Base-by-base conservation (phyloP, 2,329 filamentous ascomycete species). In the Diplodia seriata region DNA sequence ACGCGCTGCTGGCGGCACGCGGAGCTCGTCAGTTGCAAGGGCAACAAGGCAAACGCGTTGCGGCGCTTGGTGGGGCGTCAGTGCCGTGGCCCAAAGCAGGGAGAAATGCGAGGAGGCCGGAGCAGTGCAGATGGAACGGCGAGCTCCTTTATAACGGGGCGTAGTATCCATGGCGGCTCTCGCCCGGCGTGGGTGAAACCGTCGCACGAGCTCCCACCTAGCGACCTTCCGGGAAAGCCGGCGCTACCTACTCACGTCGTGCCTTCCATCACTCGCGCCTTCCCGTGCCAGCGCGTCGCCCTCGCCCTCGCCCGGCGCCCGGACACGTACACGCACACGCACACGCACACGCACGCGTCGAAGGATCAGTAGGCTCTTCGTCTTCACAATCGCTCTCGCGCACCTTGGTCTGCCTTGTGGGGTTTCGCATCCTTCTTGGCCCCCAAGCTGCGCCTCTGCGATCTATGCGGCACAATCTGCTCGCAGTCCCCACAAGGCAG, bases 321-420 rank as follows among this genome's bases (percentile, higher is more conserved):
- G 26, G 33, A 23, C 56, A 15, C 40, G 38, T 40, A 61, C 56
- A 40, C 56, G 38, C 47, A 26, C 23, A 26, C 23, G 23, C 23
- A 26, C 23, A 23, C 23, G 23, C 23, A 23, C 23, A 26, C 23
- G 38, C 56, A 61, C 56, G 56, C 56, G 38, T 61, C 15, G 59
- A 36, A 63, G 59, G 59, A 63, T 63, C 59, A 63, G 11, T 63
- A 63, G 59, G 59, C 59, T 54, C 31, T 29, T 36, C 15, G 18
- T 18, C 15, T 55, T 31, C 31, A 33, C 31, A 1, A 33, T 33
- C 31, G 31, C 23, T 14, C 31, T 29, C 53, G n/a, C 26, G 15
- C 57, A 43, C 8, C 11, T 26, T 40, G 57, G 38, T 23, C 23
- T 20, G 38, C 38, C 23, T 11, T 3, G n/a, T 2, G n/a, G 9